Base-by-base conservation (phyloP, 176 grass and related monocot genomes). In the Aegilops speltoides region DNA sequence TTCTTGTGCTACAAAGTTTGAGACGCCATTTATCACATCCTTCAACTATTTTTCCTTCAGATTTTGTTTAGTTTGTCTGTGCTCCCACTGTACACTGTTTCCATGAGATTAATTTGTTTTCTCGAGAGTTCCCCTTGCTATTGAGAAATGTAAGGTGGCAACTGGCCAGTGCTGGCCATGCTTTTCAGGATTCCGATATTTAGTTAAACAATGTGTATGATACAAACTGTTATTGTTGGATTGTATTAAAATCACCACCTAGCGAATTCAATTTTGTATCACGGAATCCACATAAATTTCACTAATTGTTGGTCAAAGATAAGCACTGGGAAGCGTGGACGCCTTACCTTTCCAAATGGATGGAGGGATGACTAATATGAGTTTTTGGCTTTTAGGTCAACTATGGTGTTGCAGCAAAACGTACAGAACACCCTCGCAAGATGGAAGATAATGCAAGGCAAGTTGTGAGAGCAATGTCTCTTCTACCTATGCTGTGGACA, bases 401-500 rank as follows among this genome's bases (percentile, higher is more conserved):
- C 16, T 0, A 3, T 14, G 52, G 41, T 31, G 41, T 15, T 10
- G 2, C 12, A 61, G 61, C 24, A 34, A 46, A 32, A 76, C 48
- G 74, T 56, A 20, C 19, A 77, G 74, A 2, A 56, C 29, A 16
- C 25, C 22, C 74, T 77, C 46, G 17, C 74, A 32, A 6, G 16
- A 77, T 20, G 26, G 46, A 31, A 4, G 25, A 31, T 16, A 76
- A 29, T 19, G 0, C 10, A 31, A 76, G 25, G 73, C 7, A 10
- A 26, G 9, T 32, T 32, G 29, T 28, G 23, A 72, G 54, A 79
- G 28, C 4, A 60, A 46, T 46, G 16, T 32, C 6, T 71, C 22
- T 79, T 72, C 4, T 86, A 62, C 20, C 76, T 72, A 38, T 79
- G 48, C 12, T 78, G 6, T 60, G 69, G 36, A 56, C 76, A 86